A percentile compares a stretch with the other conserved stretches of the same genome.
Evolutionary conservation across 345 rosid species (phyloP).

Genomic region (Syzygium oleosum): DNA sequence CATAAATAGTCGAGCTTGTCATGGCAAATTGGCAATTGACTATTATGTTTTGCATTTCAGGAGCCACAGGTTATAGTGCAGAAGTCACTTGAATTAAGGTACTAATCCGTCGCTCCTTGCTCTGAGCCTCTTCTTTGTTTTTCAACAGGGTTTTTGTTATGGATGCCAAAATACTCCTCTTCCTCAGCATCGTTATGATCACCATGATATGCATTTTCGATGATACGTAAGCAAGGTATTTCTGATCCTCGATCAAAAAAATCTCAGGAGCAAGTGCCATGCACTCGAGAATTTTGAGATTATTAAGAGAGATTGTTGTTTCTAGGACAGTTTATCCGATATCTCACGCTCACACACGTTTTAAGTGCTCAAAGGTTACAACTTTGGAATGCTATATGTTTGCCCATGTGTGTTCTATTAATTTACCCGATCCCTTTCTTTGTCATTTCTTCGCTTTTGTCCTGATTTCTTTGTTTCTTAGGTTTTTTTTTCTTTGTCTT

Average conservation of each 20-base stretch:
- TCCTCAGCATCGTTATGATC: background rate
- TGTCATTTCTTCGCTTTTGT: background rate
- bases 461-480: background rate
- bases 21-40: background rate
- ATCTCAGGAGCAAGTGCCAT: background rate
- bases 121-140: background rate
- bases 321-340: background rate
- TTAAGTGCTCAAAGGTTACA: background rate
- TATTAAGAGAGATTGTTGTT: background rate
- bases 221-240: background rate
- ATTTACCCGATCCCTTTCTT: background rate
- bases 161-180: background rate
- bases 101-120: background rate
- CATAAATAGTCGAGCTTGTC: background rate
- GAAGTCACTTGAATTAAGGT: conserved; percentile 86
- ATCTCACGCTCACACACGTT: background rate
- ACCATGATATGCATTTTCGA: background rate
- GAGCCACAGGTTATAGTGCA: conserved; percentile 65
- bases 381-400: background rate
- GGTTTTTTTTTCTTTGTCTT: background rate
- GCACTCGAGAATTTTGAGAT: background rate
- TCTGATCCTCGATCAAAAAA: background rate
- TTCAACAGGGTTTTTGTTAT: background rate
- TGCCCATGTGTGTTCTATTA: background rate
- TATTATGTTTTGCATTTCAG: background rate